These are phyloP conservation scores for Elsinoe fawcettii DNA, from an alignment of 2,329 filamentous ascomycete genomes.

Conservation along the genomic window DNA sequence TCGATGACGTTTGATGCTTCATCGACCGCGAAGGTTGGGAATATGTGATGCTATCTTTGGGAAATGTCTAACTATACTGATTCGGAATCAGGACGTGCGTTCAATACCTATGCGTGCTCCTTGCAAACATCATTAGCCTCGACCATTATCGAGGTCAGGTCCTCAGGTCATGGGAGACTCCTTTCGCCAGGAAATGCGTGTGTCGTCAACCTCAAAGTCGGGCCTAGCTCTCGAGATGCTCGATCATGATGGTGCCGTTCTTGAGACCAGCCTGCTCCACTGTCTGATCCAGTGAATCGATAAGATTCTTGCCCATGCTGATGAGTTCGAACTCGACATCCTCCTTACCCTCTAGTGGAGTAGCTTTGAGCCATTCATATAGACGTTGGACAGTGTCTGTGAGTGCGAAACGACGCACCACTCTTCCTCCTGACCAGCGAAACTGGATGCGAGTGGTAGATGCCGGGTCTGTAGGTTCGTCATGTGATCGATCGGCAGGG, in stretches of 20 bases:
- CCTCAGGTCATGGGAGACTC: neutral
- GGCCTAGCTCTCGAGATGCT: slow-evolving; percentile 47
- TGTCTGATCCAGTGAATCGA: slow-evolving; percentile 61
- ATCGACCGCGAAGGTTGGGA: neutral
- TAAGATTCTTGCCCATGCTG: slow-evolving; percentile 77
- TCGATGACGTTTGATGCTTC: neutral
- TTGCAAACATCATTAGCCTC: neutral
- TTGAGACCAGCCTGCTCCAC: slow-evolving; percentile 79
- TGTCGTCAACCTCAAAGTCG: neutral
- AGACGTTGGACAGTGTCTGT: slow-evolving; percentile 71
- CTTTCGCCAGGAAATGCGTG: neutral
- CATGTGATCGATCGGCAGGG: slow-evolving; percentile 62
- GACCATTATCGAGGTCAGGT: neutral
- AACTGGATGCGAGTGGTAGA: slow-evolving; percentile 87
- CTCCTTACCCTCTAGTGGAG: slow-evolving; percentile 70
- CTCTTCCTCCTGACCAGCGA: slow-evolving; percentile 70
- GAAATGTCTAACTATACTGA: slow-evolving; percentile 1
- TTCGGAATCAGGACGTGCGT: neutral
- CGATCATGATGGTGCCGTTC: slow-evolving; percentile 92
- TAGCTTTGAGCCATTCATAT: slow-evolving; percentile 94
- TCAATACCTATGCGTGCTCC: neutral
- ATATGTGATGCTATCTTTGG: slow-evolving; percentile 10
- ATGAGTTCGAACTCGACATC: slow-evolving; percentile 81
- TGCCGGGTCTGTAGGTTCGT: slow-evolving; percentile 66
- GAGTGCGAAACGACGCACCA: slow-evolving; percentile 77